Percentiles rank a stretch among this genome's conserved stretches.
These are phyloP conservation scores for Thermoascus crustaceus DNA, from an alignment of 2,329 filamentous ascomycete genomes.

Conservation along the genomic window DNA sequence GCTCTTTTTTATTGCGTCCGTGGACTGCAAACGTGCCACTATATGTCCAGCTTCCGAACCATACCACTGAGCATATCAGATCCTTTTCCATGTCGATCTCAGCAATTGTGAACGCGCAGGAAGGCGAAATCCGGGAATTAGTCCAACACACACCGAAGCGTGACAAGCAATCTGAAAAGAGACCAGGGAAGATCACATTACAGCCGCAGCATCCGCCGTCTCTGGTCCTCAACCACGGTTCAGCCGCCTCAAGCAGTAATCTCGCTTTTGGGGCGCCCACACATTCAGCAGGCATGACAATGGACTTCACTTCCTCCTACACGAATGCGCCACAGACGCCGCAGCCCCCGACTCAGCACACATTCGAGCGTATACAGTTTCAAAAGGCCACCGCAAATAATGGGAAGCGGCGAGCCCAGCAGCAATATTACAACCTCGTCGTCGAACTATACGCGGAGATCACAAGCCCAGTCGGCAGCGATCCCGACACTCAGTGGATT, in stretches of 20 bases:
- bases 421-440: constrained; percentile 88
- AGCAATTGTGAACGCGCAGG: constrained; percentile 68
- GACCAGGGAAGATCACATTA: constrained; percentile 61
- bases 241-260: constrained; percentile 15
- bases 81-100: constrained; percentile 79
- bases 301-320: constrained; percentile 29
- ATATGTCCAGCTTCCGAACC: constrained; percentile 44
- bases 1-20: constrained; percentile 65
- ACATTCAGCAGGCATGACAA: constrained; percentile 19
- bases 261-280: constrained; percentile 18
- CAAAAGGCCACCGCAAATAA: constrained; percentile 93
- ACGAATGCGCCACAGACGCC: constrained; percentile 22
- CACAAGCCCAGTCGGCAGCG: constrained; percentile 34
- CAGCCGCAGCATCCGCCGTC: constrained; percentile 55
- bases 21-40: constrained; percentile 48
- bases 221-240: constrained; percentile 21
- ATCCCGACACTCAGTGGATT: constrained; percentile 50
- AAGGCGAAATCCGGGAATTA: constrained; percentile 69
- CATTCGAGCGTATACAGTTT: constrained; percentile 87
- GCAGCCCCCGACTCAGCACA: constrained; percentile 42
- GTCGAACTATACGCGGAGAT: constrained; percentile 73
- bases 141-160: constrained; percentile 88
- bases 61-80: constrained; percentile 51
- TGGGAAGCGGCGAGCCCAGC: constrained; percentile 77
- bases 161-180: constrained; percentile 74